phyloP scores from a whole-genome alignment of 371 early-diverging fungal species.

The Saksenaea vasiformis region DNA sequence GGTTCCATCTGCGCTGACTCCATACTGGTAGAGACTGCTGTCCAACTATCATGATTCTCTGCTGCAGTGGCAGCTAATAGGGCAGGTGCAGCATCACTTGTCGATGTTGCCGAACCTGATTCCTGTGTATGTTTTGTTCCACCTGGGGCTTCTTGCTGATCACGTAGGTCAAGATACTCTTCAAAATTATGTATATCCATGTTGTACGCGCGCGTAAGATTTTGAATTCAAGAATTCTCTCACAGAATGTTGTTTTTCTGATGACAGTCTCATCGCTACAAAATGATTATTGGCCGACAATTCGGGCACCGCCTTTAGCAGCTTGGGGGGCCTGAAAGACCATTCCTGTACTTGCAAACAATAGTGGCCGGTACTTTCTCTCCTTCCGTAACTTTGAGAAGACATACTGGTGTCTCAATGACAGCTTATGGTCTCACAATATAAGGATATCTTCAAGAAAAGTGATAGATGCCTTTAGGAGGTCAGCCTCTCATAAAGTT shows the following conservation, averaged over 20 bases:
- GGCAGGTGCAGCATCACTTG: not conserved
- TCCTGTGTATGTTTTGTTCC: not conserved
- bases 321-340: too few relatives aligned
- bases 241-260: not conserved
- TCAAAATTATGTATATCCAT: conserved; percentile 25
- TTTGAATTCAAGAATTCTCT: not conserved
- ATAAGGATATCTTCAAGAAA: too few relatives aligned
- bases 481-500: too few relatives aligned
- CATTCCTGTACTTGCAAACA: too few relatives aligned
- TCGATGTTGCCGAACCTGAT: not conserved
- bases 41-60: conserved; percentile 7
- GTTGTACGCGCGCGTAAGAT: not conserved
- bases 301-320: too few relatives aligned
- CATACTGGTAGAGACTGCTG: not conserved
- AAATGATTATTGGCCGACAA: not conserved
- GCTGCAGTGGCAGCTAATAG: not conserved
- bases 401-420: too few relatives aligned
- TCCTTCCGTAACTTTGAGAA: too few relatives aligned
- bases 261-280: not conserved
- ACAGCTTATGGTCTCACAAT: too few relatives aligned
- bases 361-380: too few relatives aligned
- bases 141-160: conserved; percentile 21
- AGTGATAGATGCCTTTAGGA: too few relatives aligned
- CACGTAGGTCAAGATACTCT: conserved; percentile 24
- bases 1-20: conserved; percentile 5